A percentile compares a stretch with the other conserved stretches of the same genome.
phyloP scores from a whole-genome alignment of 306 rosid species.

The Psophocarpus tetragonolobus region DNA sequence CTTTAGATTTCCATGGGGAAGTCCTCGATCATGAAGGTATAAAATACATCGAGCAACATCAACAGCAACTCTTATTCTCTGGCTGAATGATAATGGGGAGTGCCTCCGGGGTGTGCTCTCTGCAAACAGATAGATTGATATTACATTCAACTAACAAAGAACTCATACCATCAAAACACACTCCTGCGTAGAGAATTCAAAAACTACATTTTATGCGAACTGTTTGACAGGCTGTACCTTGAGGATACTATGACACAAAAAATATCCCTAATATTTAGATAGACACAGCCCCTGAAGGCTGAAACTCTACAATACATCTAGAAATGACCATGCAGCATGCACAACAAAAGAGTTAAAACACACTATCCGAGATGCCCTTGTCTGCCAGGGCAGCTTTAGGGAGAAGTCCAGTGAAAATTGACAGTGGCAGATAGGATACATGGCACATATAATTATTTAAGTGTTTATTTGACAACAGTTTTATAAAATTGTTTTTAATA shows the following conservation, averaged over 20 bases:
- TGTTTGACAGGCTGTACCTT: not conserved
- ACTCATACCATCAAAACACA: conserved; percentile 27
- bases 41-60: conserved; percentile 78
- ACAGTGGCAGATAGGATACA: not conserved
- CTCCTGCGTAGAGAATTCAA: conserved; percentile 19
- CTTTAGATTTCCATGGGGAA: conserved; percentile 93
- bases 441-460: too few relatives aligned
- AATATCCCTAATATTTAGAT: not conserved
- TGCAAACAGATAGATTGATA: conserved; percentile 43
- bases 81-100: conserved; percentile 80
- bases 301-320: conserved; percentile 21
- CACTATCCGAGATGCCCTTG: not conserved
- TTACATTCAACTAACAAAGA: conserved; percentile 31
- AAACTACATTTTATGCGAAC: conserved; percentile 11
- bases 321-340: conserved; percentile 12
- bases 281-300: not conserved
- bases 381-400: conserved; percentile 16
- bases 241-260: not conserved
- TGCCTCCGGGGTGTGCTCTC: conserved; percentile 91
- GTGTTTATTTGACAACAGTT: too few relatives aligned
- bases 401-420: not conserved
- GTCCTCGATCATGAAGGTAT: conserved; percentile 89
- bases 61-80: conserved; percentile 76
- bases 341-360: conserved; percentile 17
- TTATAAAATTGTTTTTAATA: too few relatives aligned